Base-by-base conservation (phyloP, 1,139 yeast species). In the Taiozyma onychis region DNA sequence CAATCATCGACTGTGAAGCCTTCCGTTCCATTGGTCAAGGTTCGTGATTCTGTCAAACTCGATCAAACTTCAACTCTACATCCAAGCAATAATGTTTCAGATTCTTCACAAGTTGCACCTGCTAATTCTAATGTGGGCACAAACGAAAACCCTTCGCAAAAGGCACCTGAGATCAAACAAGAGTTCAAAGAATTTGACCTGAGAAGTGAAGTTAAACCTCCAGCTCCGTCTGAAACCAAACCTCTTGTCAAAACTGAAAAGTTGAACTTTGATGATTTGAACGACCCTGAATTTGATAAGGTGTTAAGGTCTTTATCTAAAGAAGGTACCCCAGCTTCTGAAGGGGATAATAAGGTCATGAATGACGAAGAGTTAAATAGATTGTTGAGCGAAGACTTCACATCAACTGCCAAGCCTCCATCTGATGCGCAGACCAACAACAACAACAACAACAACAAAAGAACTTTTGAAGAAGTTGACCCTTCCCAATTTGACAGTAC, bases 361-460 rank as follows among this genome's bases (percentile, higher is more conserved):
- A 57, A 61, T 49, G 61, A 59, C 30, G 62, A 55, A 11, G 63
- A 61, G 43, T 28, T 58, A 45, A 56, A 60, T 39, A 54, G 62
- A 45, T 30, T 61, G 21, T 44, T 61, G 18, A 39, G 56, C 2
- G 51, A 58, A 8, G 63, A 59, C 39, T 59, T 60, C 43, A 43
- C 51, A 3, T 50, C 48, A 26, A 34, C 45, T 43, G 41, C 30
- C 10, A n/a, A 18, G 4, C 24, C 43, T 9, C 24, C 4, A 28
- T 35, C 41, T 26, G 50, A 41, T 16, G 16, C 21, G 30, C 35
- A 28, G 13, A 28, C 16, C 9, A 45, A 49, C 26, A 24, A 24
- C 26, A 24, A 16, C 18, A 16, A 16, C 18, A 16, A 24, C 26
- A 6, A 24, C 26, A 24, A 24, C 27, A 56, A 58, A 46, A 54